Conservation (phyloP, 805 yeast species). For the Brettanomyces naardenensis region DNA sequence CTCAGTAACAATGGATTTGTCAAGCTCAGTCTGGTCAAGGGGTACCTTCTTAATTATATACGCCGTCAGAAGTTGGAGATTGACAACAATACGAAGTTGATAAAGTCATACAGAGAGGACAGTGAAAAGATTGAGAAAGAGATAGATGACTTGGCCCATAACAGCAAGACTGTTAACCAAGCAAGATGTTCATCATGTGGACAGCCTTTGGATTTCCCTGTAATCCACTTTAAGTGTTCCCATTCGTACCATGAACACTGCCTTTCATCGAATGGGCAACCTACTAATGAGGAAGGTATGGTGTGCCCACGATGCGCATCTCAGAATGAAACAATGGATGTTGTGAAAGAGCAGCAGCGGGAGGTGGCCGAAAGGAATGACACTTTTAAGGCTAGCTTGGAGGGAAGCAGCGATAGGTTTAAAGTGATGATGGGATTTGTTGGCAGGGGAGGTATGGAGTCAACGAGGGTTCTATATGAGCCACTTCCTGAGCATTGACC, state of each 20-base stretch:
- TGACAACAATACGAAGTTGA: slow-evolving; percentile 56
- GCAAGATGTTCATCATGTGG: slow-evolving; percentile 61
- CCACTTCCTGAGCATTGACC: no score
- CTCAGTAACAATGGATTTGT: slow-evolving; percentile 55
- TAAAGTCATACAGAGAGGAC: slow-evolving; percentile 61
- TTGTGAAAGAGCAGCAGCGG: slow-evolving; percentile 51
- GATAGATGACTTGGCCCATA: slow-evolving; percentile 39
- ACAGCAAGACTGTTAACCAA: slow-evolving; percentile 47
- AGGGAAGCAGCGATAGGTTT: slow-evolving; percentile 53
- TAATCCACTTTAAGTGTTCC: slow-evolving; percentile 74
- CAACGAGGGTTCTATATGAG: slow-evolving; percentile 13
- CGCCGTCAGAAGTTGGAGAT: slow-evolving; percentile 56
- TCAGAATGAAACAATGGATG: slow-evolving; percentile 59
- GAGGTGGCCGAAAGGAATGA: slow-evolving; percentile 56
- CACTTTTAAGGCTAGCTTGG: slow-evolving; percentile 49
- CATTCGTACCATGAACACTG: slow-evolving; percentile 87
- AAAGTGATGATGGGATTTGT: slow-evolving; percentile 72
- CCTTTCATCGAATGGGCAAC: slow-evolving; percentile 15
- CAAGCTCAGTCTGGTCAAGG: slow-evolving; percentile 54
- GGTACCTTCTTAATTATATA: slow-evolving; percentile 55
- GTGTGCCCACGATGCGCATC: slow-evolving; percentile 71
- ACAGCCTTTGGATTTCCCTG: slow-evolving; percentile 63
- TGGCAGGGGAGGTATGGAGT: slow-evolving; percentile 81
- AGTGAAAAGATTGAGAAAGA: slow-evolving; percentile 45
- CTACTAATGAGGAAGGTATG: not conserved